These are phyloP conservation scores for Bacterosira constricta DNA, from an alignment of 108 stramenopile species.

Conservation along the genomic window DNA sequence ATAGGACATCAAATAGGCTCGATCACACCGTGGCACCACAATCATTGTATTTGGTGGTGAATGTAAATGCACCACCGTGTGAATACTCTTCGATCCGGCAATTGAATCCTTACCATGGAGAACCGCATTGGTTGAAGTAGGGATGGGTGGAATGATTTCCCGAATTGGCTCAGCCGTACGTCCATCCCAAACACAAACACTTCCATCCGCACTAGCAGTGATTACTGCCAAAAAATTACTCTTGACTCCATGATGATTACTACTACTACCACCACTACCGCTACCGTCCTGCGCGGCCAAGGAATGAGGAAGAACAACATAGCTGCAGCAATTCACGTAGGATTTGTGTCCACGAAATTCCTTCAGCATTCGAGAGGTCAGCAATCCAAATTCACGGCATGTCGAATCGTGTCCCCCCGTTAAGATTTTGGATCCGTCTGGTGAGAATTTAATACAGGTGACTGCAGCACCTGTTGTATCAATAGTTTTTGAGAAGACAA, in stretches of 20 bases:
- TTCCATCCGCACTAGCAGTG: slow-evolving; percentile 91
- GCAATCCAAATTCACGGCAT: slow-evolving; percentile 78
- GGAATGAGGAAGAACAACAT: slow-evolving; percentile 33
- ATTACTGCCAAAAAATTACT: slow-evolving; percentile 57
- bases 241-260: neutral
- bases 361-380: slow-evolving; percentile 74
- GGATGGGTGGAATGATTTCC: slow-evolving; percentile 56
- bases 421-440: slow-evolving; percentile 70
- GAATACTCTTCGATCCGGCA: slow-evolving; percentile 52
- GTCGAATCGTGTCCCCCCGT: slow-evolving; percentile 72
- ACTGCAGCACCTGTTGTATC: slow-evolving; percentile 52
- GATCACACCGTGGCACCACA: slow-evolving; percentile 65
- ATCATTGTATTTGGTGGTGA: slow-evolving; percentile 64
- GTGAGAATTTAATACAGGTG: slow-evolving; percentile 61
- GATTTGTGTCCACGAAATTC: slow-evolving; percentile 90
- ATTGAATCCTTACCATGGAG: slow-evolving; percentile 28
- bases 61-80: slow-evolving; percentile 65
- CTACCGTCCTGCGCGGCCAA: neutral
- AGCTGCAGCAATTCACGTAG: slow-evolving; percentile 78
- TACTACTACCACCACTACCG: neutral
- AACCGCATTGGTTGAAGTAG: slow-evolving; percentile 20
- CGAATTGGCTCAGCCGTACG: slow-evolving; percentile 64
- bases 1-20: slow-evolving; percentile 65
- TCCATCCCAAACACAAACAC: slow-evolving; percentile 90
- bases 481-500: neutral